phyloP scores from a whole-genome alignment of 2,329 filamentous ascomycete species.

The Chaetomium olivaceum region DNA sequence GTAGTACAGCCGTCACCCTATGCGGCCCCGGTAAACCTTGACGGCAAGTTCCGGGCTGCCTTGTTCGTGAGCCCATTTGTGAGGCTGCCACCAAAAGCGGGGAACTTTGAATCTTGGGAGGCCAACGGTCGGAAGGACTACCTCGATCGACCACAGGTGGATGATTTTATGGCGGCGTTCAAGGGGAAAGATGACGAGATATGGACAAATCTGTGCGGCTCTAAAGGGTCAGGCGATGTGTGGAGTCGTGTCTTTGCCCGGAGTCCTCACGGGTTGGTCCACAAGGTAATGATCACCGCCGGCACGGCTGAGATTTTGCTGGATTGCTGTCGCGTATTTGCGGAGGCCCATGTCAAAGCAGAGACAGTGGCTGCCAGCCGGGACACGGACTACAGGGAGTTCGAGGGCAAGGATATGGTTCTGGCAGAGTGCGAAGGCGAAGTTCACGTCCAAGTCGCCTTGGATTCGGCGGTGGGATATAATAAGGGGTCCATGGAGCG shows the following conservation, averaged over 20 bases:
- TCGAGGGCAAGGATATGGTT: conserved; percentile 17
- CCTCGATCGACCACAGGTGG: conserved; percentile 14
- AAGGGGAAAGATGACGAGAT: conserved; percentile 20
- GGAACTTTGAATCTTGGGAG: conserved; percentile 18
- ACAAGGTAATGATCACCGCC: conserved; percentile 24
- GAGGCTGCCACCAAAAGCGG: conserved; percentile 7
- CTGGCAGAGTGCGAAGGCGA: conserved; percentile 27
- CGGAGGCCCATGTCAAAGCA: conserved; percentile 4
- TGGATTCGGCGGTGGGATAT: conserved; percentile 24
- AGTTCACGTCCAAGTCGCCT: conserved; percentile 26
- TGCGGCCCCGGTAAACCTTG: conserved; percentile 13
- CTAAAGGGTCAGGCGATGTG: conserved; percentile 1
- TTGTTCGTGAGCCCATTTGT: conserved; percentile 31
- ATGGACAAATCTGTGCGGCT: conserved; percentile 25
- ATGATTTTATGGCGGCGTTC: conserved; percentile 16
- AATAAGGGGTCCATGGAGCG: conserved; percentile 20
- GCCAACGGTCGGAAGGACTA: conserved; percentile 28
- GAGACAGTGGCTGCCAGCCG: conserved; percentile 5
- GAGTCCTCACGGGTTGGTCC: conserved; percentile 8
- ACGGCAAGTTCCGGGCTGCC: conserved; percentile 22
- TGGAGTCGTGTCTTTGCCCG: conserved; percentile 21
- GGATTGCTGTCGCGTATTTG: conserved; percentile 24
- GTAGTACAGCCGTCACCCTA: conserved; percentile 23
- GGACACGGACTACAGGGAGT: background rate
- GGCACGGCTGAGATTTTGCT: conserved; percentile 28